These are phyloP conservation scores for Sonneratia caseolaris DNA, from an alignment of 345 rosid genomes.

Conservation along the genomic window DNA sequence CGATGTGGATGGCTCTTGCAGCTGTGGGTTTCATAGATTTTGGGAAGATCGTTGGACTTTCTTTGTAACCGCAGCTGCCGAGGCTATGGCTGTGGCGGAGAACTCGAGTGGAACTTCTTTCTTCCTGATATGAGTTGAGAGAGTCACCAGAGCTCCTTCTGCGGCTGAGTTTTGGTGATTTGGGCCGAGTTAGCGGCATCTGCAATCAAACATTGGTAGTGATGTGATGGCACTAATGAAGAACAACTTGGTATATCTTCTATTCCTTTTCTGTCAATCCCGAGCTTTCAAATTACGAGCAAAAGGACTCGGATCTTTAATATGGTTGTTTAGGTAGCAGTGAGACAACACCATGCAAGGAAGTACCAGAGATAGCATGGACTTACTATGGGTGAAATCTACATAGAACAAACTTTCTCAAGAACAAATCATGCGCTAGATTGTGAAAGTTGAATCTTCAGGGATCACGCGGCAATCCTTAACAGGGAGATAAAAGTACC, in stretches of 20 bases:
- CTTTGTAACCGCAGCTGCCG: slow-evolving; percentile 3
- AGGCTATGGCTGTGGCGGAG: slow-evolving; percentile 6
- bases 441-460: too few species aligned
- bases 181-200: slow-evolving; percentile 10
- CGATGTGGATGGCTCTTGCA: not conserved
- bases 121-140: slow-evolving; percentile 1
- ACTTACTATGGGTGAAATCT: too few species aligned
- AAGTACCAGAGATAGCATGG: not conserved
- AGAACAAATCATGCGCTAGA: too few species aligned
- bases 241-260: not conserved
- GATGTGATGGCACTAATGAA: not conserved
- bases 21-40: not conserved
- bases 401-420: too few species aligned
- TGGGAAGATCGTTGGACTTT: not conserved
- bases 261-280: not conserved
- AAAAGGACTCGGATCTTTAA: not conserved
- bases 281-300: not conserved
- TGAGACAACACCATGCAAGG: not conserved
- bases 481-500: slow-evolving; percentile 23
- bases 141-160: slow-evolving; percentile 8
- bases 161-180: slow-evolving; percentile 12
- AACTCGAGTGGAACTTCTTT: not conserved
- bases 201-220: not conserved
- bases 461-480: too few species aligned
- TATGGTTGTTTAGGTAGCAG: not conserved